These are phyloP conservation scores for Sanchytrium tribonematis DNA, from an alignment of 371 early-diverging fungal genomes.

Conservation along the genomic window DNA sequence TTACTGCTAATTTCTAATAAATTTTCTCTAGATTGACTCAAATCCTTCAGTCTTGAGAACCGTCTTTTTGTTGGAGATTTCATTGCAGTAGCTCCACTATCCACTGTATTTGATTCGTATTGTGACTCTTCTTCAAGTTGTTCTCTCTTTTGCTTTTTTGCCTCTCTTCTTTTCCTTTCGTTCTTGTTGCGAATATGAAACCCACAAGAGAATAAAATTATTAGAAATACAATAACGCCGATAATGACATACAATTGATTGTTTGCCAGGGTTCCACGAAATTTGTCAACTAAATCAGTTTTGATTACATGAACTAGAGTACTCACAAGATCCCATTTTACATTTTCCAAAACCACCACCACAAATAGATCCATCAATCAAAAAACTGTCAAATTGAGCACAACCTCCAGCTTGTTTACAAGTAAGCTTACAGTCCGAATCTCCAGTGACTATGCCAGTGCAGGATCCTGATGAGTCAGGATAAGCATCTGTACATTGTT, in stretches of 20 bases:
- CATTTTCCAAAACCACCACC: background rate
- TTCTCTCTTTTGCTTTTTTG: background rate
- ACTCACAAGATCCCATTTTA: background rate
- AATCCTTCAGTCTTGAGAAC: background rate
- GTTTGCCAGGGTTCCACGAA: background rate
- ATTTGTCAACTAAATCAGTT: background rate
- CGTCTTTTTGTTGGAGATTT: background rate
- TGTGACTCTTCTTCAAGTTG: background rate
- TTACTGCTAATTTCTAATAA: no score
- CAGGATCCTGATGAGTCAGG: background rate
- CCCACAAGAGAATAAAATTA: background rate
- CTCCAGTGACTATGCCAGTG: background rate
- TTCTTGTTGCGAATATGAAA: background rate
- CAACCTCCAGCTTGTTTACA: background rate
- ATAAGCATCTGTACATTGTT: slow-evolving; percentile 26
- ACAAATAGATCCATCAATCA: background rate
- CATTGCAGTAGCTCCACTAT: background rate
- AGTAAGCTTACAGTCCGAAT: background rate
- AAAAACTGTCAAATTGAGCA: background rate
- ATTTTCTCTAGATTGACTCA: background rate
- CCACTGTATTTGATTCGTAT: background rate
- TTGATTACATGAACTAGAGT: background rate
- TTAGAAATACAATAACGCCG: background rate
- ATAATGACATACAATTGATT: background rate
- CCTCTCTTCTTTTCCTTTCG: background rate